Evolutionary conservation across 768 basidiomycete genomes (phyloP), one percentile per base, ranked within the genome.

Genomic region (Sutorius australiensis): DNA sequence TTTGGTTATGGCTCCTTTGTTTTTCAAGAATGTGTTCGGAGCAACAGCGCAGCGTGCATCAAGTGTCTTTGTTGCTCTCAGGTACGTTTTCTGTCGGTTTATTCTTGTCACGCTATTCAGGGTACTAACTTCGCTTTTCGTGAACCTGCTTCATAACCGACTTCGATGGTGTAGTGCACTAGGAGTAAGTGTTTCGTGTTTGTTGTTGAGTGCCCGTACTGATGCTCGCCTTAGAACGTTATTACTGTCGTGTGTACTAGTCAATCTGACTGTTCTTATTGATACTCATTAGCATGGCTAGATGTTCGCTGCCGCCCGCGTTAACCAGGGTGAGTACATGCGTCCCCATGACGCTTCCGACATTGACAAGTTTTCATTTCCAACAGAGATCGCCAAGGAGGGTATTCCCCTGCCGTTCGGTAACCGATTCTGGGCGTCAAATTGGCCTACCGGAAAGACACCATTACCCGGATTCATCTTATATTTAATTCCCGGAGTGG

Each of bases 11-110:
- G 83, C 83, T 2, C 72, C 79, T 0, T 61, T 84, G 27, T 84
- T 83, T 63, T 84, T 85, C 64, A 61, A 68, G 50, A 80, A 81
- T 12, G 81, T 84, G 8, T 84, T 84, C 50, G 82, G 82, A 6
- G 57, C 60, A 0, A 51, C 70, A 5, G 82, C 82, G 2, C 73
- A 81, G 62, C 36, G 36, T 37, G 36, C 36, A 4, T 37, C 17
- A n/a, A 17, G 16, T 17, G 36, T 17, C n/a, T 37, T 83, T 44
- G 74, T 83, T 34, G 81, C 81, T 9, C 65, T 82, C 27, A 82
- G 81, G 80, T 80, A 38, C 0, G 48, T n/a, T 17, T 6, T 1
- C 5, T 8, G 2, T 50, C 17, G 16, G 4, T 32, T 17, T 3
- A 16, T 21, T 12, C 19, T 3, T 3, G 12, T 14, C 17, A 32